These are phyloP conservation scores for Fusarium clavum DNA, from an alignment of 2,329 filamentous ascomycete genomes.

Conservation along the genomic window DNA sequence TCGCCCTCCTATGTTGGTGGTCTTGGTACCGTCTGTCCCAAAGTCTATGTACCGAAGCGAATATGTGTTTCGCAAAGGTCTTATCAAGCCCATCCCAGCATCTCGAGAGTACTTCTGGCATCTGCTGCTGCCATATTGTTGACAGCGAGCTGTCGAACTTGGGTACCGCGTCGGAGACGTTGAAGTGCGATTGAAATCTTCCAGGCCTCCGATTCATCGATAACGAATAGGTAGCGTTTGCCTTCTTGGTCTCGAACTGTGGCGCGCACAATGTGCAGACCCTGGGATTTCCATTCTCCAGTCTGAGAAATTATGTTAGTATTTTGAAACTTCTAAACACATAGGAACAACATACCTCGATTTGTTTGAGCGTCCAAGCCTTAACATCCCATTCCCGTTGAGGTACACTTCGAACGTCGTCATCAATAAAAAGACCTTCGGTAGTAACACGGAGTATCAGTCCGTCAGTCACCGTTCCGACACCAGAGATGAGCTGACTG, in stretches of 20 bases:
- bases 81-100: slow-evolving; percentile 64
- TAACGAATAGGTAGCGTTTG: slow-evolving; percentile 73
- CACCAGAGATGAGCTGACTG: slow-evolving; percentile 88
- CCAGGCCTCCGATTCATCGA: slow-evolving; percentile 74
- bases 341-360: slow-evolving; percentile 86
- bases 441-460: slow-evolving; percentile 92
- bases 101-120: slow-evolving; percentile 66
- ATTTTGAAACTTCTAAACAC: slow-evolving; percentile 58
- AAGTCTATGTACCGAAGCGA: slow-evolving; percentile 45
- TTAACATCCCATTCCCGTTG: slow-evolving; percentile 99
- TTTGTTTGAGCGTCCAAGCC: slow-evolving; percentile 93
- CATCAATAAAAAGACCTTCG: slow-evolving; percentile 96
- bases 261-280: slow-evolving; percentile 71
- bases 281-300: slow-evolving; percentile 66
- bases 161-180: slow-evolving; percentile 68
- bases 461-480: slow-evolving; percentile 88
- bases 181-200: slow-evolving; percentile 73
- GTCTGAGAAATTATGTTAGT: slow-evolving; percentile 60
- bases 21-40: slow-evolving; percentile 40
- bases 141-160: slow-evolving; percentile 69
- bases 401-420: slow-evolving; percentile 90
- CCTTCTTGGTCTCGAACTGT: slow-evolving; percentile 74
- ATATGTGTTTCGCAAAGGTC: slow-evolving; percentile 28
- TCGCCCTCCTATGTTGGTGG: slow-evolving; percentile 9
- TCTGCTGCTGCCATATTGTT: slow-evolving; percentile 67